phyloP scores from a whole-genome alignment of 192 early-diverging fungal species.

The Chytriomyces sp. region DNA sequence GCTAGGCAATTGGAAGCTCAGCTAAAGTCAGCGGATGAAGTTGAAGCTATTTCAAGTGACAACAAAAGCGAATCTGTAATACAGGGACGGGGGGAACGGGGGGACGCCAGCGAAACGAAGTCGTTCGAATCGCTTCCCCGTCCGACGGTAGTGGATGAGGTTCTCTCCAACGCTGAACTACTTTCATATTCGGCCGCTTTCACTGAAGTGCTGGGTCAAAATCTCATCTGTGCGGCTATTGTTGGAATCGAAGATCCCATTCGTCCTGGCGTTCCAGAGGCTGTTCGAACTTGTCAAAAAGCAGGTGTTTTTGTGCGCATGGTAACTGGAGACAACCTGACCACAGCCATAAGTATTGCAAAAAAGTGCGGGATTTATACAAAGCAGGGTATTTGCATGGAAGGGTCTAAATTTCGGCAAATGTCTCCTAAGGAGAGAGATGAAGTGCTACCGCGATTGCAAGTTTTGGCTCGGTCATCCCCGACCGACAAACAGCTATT shows the following conservation, averaged over 20 bases:
- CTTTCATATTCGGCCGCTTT: slow-evolving; percentile 10
- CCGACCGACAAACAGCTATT: slow-evolving; percentile 90
- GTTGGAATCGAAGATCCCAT: slow-evolving; percentile 90
- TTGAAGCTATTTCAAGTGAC: not conserved
- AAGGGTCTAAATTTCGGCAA: slow-evolving; percentile 77
- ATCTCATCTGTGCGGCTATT: slow-evolving; percentile 58
- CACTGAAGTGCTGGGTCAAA: not conserved
- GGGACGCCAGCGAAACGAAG: not conserved
- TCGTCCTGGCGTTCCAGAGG: slow-evolving; percentile 73
- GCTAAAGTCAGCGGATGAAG: slow-evolving; percentile 39
- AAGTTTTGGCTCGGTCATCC: slow-evolving; percentile 85
- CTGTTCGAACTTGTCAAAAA: slow-evolving; percentile 74
- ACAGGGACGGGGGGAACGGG: not conserved
- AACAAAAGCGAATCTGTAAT: too few relatives aligned
- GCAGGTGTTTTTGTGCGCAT: slow-evolving; percentile 90
- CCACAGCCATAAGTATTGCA: slow-evolving; percentile 72
- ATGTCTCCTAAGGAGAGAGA: slow-evolving; percentile 63
- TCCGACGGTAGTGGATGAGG: not conserved
- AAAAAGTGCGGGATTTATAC: slow-evolving; percentile 45
- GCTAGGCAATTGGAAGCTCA: not conserved
- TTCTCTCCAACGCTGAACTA: not conserved
- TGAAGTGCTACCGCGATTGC: slow-evolving; percentile 49
- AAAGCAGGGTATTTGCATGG: slow-evolving; percentile 57
- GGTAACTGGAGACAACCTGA: slow-evolving; percentile 70
- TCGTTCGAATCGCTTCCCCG: slow-evolving; percentile 6